Conservation (phyloP, 306 rosid genomes). For the Datisca glomerata region DNA sequence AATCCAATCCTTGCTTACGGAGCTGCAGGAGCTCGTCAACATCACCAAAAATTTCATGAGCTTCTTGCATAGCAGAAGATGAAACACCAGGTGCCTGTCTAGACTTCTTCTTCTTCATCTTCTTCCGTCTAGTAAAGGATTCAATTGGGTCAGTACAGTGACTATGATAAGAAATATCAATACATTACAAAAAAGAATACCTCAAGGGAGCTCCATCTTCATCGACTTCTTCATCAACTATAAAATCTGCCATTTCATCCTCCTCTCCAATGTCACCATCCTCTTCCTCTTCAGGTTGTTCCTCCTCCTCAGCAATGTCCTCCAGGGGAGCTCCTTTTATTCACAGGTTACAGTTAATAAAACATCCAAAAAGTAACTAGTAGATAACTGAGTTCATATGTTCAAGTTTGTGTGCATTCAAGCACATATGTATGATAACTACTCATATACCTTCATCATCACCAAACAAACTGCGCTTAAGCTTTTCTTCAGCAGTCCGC, state of each 20-base stretch:
- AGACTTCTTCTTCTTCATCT: conserved; percentile 42
- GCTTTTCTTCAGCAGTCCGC: conserved; percentile 91
- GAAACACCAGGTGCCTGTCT: conserved; percentile 81
- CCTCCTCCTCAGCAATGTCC: conserved; percentile 92
- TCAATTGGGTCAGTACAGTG: background rate
- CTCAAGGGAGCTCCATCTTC: conserved; percentile 71
- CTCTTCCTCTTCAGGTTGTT: conserved; percentile 79
- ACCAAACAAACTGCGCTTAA: conserved; percentile 71
- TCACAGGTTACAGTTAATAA: background rate
- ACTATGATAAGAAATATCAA: too few relatives aligned
- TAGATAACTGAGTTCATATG: background rate
- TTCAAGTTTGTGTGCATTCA: too few relatives aligned
- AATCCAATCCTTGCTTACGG: conserved; percentile 48
- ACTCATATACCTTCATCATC: conserved; percentile 79
- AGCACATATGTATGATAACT: too few relatives aligned
- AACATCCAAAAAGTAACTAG: background rate
- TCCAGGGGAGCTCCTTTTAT: conserved; percentile 62
- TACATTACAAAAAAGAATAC: conserved; percentile 20
- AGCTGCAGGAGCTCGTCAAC: conserved; percentile 55
- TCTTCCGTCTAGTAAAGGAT: conserved; percentile 35
- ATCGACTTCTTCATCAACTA: conserved; percentile 85
- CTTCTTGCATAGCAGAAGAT: conserved; percentile 85
- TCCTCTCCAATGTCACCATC: conserved; percentile 90
- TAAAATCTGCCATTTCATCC: conserved; percentile 98
- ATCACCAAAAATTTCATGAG: conserved; percentile 92